These are phyloP conservation scores for Tylopilus cervinicoccineus DNA, from an alignment of 768 basidiomycete species.

Conservation along the genomic window DNA sequence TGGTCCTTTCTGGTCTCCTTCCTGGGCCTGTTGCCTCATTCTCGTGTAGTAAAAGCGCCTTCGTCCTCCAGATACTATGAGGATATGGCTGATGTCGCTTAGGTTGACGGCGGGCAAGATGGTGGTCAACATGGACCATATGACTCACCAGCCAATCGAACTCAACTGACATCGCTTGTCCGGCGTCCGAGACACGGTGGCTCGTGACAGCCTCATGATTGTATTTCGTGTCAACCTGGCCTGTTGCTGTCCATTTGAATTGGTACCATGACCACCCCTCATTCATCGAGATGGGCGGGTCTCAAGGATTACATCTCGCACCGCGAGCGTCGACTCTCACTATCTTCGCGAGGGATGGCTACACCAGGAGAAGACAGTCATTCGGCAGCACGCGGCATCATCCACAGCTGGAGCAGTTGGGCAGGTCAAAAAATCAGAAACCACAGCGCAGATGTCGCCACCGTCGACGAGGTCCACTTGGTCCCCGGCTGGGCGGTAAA, in stretches of 20 bases:
- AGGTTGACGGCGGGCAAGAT: neutral
- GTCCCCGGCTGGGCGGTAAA: slow-evolving; percentile 84
- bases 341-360: slow-evolving; percentile 15
- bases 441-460: slow-evolving; percentile 20
- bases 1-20: slow-evolving; percentile 11
- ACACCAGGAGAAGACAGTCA: slow-evolving; percentile 21
- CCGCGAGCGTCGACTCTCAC: slow-evolving; percentile 36
- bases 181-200: neutral
- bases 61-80: neutral
- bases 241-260: neutral
- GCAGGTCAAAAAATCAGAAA: slow-evolving; percentile 53
- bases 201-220: slow-evolving; percentile 10
- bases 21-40: slow-evolving; percentile 9
- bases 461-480: slow-evolving; percentile 47
- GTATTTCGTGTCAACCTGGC: slow-evolving; percentile 1
- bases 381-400: slow-evolving; percentile 17
- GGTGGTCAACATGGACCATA: slow-evolving; percentile 10
- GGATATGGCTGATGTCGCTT: neutral
- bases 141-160: neutral
- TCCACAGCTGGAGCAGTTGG: slow-evolving; percentile 59
- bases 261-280: slow-evolving; percentile 23
- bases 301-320: slow-evolving; percentile 50
- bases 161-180: neutral
- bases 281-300: slow-evolving; percentile 31
- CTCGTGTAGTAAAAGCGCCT: slow-evolving; percentile 2